A percentile compares a stretch with the other conserved stretches of the same genome.
Conservation (phyloP, 306 rosid genomes). For the Lathyrus aphaca region DNA sequence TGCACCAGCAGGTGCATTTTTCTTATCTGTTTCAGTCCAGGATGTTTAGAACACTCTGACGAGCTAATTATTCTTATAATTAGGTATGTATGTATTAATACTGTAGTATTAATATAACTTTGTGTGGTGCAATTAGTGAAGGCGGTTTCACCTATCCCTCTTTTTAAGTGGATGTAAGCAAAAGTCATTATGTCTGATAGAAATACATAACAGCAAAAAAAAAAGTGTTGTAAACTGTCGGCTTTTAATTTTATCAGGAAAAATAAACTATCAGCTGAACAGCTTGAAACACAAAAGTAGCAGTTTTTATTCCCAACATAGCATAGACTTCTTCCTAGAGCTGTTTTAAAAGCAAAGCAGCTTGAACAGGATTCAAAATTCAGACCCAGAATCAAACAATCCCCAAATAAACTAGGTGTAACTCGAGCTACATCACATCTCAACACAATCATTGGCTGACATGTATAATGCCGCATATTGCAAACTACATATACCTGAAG, state of each 20-base stretch:
- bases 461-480: slow-evolving; percentile 11
- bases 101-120: neutral
- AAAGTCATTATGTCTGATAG: neutral
- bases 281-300: slow-evolving; percentile 15
- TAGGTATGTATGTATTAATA: neutral
- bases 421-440: neutral
- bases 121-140: slow-evolving; percentile 3
- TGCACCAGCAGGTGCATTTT: neutral
- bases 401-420: neutral
- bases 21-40: neutral
- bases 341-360: slow-evolving; percentile 8
- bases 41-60: neutral
- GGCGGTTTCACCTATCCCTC: neutral
- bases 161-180: slow-evolving; percentile 14
- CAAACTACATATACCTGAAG: slow-evolving; percentile 64
- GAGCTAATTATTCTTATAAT: neutral
- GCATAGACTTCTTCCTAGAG: slow-evolving; percentile 10
- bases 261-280: slow-evolving; percentile 15
- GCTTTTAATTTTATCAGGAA: neutral
- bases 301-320: neutral
- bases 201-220: neutral
- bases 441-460: slow-evolving; percentile 27
- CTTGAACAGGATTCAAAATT: neutral
- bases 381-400: slow-evolving; percentile 7
- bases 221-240: slow-evolving; percentile 5